Evolutionary conservation across 495 filamentous ascomycete species (phyloP).

Genomic region (Filosporella fistucella): DNA sequence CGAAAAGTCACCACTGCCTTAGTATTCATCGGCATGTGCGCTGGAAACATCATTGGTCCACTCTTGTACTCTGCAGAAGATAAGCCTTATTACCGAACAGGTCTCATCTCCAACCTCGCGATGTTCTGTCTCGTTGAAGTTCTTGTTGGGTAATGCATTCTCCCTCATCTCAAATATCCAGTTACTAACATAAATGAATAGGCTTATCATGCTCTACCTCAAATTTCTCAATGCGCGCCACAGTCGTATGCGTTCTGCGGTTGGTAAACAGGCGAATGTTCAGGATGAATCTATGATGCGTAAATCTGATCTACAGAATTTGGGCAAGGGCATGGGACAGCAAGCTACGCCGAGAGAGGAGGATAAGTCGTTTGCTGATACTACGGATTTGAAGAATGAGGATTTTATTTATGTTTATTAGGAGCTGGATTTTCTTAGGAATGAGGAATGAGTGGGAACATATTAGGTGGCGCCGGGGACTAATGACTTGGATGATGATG

Average conservation of each 20-base stretch:
- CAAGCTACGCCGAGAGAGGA: background rate
- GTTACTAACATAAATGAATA: no score
- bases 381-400: slow-evolving; percentile 1
- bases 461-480: no score
- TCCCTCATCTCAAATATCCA: no score
- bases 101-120: slow-evolving; percentile 44
- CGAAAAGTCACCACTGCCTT: slow-evolving; percentile 54
- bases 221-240: slow-evolving; percentile 42
- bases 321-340: background rate
- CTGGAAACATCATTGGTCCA: slow-evolving; percentile 51
- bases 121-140: slow-evolving; percentile 30
- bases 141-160: background rate
- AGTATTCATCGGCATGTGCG: slow-evolving; percentile 49
- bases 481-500: no score
- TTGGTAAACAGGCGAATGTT: background rate
- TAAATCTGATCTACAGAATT: background rate
- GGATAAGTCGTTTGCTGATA: slow-evolving; percentile 1
- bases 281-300: background rate
- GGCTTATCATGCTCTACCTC: slow-evolving; percentile 36
- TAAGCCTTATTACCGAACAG: slow-evolving; percentile 47
- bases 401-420: background rate
- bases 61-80: slow-evolving; percentile 51
- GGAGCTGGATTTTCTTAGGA: no score
- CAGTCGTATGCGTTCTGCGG: slow-evolving; percentile 21
- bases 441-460: no score